Conservation (phyloP, 805 yeast species). For the Candida orba region DNA sequence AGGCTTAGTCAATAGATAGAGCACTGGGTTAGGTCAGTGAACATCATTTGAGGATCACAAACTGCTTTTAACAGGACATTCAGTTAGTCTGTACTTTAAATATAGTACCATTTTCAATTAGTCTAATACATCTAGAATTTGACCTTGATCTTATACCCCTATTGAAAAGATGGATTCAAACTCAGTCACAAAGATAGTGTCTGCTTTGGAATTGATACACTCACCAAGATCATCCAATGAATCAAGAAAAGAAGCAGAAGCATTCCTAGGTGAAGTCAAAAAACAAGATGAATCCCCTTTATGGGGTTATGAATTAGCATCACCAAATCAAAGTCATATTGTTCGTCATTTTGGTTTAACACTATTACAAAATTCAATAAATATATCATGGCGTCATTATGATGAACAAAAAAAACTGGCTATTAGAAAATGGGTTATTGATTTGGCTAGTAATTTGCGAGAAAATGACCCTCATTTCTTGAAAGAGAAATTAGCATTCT, state of each 20-base stretch:
- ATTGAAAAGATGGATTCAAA: conserved; percentile 44
- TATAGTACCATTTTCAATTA: too few relatives aligned
- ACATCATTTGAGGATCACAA: too few relatives aligned
- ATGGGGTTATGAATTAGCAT: conserved; percentile 86
- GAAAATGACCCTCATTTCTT: conserved; percentile 80
- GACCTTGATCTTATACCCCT: neutral
- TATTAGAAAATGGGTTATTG: conserved; percentile 78
- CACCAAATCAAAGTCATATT: conserved; percentile 53
- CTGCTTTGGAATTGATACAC: conserved; percentile 72
- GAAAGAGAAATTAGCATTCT: conserved; percentile 79
- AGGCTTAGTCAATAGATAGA: too few relatives aligned
- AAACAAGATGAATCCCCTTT: conserved; percentile 75
- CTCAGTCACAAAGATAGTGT: conserved; percentile 67
- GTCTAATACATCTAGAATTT: too few relatives aligned
- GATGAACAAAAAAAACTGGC: conserved; percentile 55
- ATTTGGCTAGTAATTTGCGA: conserved; percentile 54
- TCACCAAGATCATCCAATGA: conserved; percentile 55
- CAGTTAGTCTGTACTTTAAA: too few relatives aligned
- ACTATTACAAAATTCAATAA: conserved; percentile 66
- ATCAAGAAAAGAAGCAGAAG: conserved; percentile 49
- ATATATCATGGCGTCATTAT: conserved; percentile 44
- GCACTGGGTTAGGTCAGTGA: too few relatives aligned
- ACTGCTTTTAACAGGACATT: too few relatives aligned
- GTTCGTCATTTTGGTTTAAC: conserved; percentile 90
- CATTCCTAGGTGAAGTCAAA: conserved; percentile 71